These are phyloP conservation scores for Penicillium rolfsii DNA, from an alignment of 2,329 filamentous ascomycete genomes.

Conservation along the genomic window DNA sequence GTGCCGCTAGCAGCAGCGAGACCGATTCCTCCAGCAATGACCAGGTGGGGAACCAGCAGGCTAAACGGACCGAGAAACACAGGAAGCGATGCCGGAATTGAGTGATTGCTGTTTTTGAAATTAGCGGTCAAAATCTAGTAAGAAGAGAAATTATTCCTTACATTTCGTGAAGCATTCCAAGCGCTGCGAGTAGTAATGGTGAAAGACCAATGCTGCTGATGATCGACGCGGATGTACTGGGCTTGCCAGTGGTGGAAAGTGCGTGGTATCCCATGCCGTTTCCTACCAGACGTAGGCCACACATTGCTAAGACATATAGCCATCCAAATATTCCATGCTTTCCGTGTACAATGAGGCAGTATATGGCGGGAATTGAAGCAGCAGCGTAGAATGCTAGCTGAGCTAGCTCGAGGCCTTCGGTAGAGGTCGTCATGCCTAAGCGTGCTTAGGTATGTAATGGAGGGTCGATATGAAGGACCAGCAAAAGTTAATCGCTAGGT, in stretches of 20 bases:
- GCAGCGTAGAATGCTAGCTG: conserved; percentile 16
- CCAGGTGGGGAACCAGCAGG: conserved; percentile 12
- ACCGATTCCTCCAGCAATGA: conserved; percentile 15
- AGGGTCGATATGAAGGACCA: not conserved
- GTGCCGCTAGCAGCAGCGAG: conserved; percentile 12
- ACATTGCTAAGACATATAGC: conserved; percentile 15
- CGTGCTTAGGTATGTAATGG: not conserved
- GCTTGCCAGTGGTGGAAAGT: conserved; percentile 12
- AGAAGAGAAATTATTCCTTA: not conserved
- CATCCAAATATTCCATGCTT: conserved; percentile 12
- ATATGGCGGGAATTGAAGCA: conserved; percentile 14
- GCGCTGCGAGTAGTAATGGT: conserved; percentile 14
- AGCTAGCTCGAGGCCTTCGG: conserved; percentile 17
- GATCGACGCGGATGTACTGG: conserved; percentile 11
- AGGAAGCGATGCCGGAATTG: conserved; percentile 16
- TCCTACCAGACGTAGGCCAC: conserved; percentile 15
- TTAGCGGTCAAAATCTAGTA: not conserved
- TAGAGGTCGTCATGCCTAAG: conserved; percentile 13
- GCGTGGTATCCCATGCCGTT: conserved; percentile 17
- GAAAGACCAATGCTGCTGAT: conserved; percentile 19
- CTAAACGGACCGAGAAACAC: conserved; percentile 6
- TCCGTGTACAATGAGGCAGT: conserved; percentile 18
- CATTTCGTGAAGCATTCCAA: conserved; percentile 17
- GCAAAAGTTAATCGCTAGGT: not conserved
- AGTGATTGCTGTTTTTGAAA: conserved; percentile 9